phyloP scores from a whole-genome alignment of 2,329 filamentous ascomycete genomes.

The Xylariaceae sp. region DNA sequence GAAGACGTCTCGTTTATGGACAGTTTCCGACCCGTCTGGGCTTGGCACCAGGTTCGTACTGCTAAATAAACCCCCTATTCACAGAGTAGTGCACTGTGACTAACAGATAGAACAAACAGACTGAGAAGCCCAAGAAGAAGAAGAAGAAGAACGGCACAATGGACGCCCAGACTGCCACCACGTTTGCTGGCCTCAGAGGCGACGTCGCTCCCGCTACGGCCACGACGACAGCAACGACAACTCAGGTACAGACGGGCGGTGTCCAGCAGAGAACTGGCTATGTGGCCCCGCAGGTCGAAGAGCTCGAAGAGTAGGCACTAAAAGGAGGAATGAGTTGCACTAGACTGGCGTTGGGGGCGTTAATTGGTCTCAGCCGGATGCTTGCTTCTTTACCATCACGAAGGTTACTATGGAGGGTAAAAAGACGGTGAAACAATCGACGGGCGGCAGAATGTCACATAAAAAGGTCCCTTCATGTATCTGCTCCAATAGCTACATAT shows the following conservation, averaged over 20 bases:
- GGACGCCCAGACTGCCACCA: slow-evolving; percentile 29
- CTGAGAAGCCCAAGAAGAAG: slow-evolving; percentile 46
- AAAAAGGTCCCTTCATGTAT: too few relatives aligned
- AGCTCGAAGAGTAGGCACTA: slow-evolving; percentile 48
- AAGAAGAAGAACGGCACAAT: slow-evolving; percentile 49
- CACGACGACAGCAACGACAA: slow-evolving; percentile 52
- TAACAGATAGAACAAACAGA: slow-evolving; percentile 22
- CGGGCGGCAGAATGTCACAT: too few relatives aligned
- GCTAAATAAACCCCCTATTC: neutral
- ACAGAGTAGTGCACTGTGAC: too few relatives aligned
- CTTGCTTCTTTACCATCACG: too few relatives aligned
- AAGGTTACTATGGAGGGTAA: too few relatives aligned
- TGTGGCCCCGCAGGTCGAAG: slow-evolving; percentile 47
- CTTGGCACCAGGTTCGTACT: slow-evolving; percentile 83
- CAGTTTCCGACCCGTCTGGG: slow-evolving; percentile 93
- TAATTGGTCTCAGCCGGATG: too few relatives aligned
- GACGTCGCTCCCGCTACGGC: slow-evolving; percentile 47
- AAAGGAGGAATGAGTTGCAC: slow-evolving; percentile 15
- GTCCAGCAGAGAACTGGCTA: slow-evolving; percentile 35
- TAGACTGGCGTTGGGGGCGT: slow-evolving; percentile 29
- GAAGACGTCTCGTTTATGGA: slow-evolving; percentile 98
- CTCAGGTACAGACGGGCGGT: slow-evolving; percentile 42
- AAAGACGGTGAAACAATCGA: too few relatives aligned
- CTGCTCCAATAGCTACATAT: too few relatives aligned
- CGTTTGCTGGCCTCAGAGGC: slow-evolving; percentile 49